Evolutionary conservation across 2,329 filamentous ascomycete species (phyloP).

Genomic region (Fusarium sp.): DNA sequence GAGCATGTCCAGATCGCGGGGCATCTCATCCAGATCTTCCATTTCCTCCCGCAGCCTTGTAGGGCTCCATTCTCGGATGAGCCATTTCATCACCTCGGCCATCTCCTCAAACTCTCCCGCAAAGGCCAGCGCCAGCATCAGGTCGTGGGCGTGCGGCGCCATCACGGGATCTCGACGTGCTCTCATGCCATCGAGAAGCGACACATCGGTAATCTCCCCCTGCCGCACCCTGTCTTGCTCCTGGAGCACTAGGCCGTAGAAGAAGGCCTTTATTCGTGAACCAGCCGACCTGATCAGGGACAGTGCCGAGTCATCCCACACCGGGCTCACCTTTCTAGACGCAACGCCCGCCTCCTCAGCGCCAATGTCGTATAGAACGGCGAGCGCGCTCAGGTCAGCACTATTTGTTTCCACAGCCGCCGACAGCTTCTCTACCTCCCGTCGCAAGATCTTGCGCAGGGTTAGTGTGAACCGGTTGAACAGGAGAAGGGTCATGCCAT

Average conservation of each 20-base stretch:
- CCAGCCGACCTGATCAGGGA: slow-evolving; percentile 36
- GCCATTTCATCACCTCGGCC: slow-evolving; percentile 68
- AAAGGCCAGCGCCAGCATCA: slow-evolving; percentile 72
- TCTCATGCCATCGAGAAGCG: slow-evolving; percentile 49
- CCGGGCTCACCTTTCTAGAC: slow-evolving; percentile 6
- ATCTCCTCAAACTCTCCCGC: slow-evolving; percentile 71
- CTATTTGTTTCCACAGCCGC: slow-evolving; percentile 24
- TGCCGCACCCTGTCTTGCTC: slow-evolving; percentile 40
- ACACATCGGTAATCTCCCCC: slow-evolving; percentile 35
- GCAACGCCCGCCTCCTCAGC: slow-evolving; percentile 18
- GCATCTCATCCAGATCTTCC: slow-evolving; percentile 49
- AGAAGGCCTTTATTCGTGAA: slow-evolving; percentile 43
- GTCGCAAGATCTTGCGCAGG: slow-evolving; percentile 43
- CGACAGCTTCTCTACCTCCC: slow-evolving; percentile 41
- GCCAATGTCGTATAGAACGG: slow-evolving; percentile 30
- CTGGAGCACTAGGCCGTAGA: slow-evolving; percentile 40
- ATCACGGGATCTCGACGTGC: slow-evolving; percentile 49
- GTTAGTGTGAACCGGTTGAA: slow-evolving; percentile 42
- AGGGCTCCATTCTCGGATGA: slow-evolving; percentile 60
- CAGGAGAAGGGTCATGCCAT: slow-evolving; percentile 39
- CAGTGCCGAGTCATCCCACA: slow-evolving; percentile 13
- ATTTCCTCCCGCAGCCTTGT: slow-evolving; percentile 51
- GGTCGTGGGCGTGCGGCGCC: slow-evolving; percentile 62
- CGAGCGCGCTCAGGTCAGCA: slow-evolving; percentile 22
- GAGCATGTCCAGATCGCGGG: slow-evolving; percentile 49